A percentile compares a stretch with the other conserved stretches of the same genome.
Conservation (phyloP, 176 grass and related monocot species). For the Musa troglodytarum region DNA sequence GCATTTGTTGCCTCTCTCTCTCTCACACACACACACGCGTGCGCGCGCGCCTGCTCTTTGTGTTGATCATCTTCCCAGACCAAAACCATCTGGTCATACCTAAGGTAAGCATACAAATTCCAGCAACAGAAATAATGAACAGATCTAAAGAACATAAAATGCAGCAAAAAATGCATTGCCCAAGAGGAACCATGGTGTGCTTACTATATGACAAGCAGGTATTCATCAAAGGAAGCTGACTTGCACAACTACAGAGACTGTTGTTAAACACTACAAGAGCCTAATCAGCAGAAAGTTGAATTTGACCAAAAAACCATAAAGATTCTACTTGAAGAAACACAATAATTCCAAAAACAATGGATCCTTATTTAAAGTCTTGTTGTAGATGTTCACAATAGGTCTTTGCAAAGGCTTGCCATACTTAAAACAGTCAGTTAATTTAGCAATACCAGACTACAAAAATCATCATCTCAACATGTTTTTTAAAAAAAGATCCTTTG, state of each 20-base stretch:
- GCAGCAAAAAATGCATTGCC: too few relatives aligned
- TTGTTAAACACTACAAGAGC: background rate
- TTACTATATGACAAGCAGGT: background rate
- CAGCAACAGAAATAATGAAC: background rate
- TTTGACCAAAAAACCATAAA: background rate
- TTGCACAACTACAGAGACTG: background rate
- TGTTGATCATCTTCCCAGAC: background rate
- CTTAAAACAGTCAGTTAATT: too few relatives aligned
- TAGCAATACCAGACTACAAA: background rate
- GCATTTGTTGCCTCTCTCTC: too few relatives aligned
- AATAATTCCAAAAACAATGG: background rate
- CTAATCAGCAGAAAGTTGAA: background rate
- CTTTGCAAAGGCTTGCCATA: background rate
- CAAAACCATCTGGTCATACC: background rate
- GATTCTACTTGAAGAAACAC: background rate
- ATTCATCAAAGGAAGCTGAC: background rate
- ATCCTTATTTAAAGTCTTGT: background rate
- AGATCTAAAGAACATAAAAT: background rate
- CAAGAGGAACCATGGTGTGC: too few relatives aligned
- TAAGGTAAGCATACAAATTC: background rate
- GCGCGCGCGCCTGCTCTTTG: too few relatives aligned
- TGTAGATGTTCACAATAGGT: background rate
- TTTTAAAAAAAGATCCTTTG: conserved; percentile 21
- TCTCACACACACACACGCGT: too few relatives aligned
- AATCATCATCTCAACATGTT: background rate